A percentile compares a stretch with the other conserved stretches of the same genome.
Conservation (phyloP, 257 asterid genomes). For the Scutellaria minor region DNA sequence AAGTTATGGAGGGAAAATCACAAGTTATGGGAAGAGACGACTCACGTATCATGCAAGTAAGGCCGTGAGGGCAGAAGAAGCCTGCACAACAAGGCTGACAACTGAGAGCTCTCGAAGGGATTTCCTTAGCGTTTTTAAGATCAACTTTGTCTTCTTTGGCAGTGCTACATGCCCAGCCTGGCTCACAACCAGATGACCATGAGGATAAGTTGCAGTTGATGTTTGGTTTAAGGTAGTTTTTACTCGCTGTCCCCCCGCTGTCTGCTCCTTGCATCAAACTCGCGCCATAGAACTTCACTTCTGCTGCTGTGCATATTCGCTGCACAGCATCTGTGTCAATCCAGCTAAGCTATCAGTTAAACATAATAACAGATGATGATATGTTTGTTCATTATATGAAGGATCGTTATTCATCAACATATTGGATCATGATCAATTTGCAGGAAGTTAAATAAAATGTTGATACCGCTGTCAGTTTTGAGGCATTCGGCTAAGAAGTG, state of each 20-base stretch:
- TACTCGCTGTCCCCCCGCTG: slow-evolving; percentile 39
- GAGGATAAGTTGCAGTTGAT: slow-evolving; percentile 80
- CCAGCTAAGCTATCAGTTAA: slow-evolving; percentile 3
- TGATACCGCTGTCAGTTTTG: slow-evolving; percentile 53
- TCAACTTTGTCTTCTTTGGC: slow-evolving; percentile 52
- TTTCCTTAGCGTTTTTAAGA: slow-evolving; percentile 59
- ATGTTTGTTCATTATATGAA: no score
- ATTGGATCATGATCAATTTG: no score
- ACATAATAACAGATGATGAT: background rate
- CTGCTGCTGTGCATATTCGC: slow-evolving; percentile 94
- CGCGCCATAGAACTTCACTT: slow-evolving; percentile 62
- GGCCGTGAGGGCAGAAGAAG: slow-evolving; percentile 97
- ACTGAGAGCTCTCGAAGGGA: slow-evolving; percentile 58
- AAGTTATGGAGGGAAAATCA: background rate
- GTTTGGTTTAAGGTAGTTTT: slow-evolving; percentile 69
- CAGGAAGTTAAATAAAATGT: background rate
- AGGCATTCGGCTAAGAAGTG: slow-evolving; percentile 66
- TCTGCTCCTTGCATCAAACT: slow-evolving; percentile 47
- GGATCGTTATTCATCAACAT: no score
- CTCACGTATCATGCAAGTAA: slow-evolving; percentile 99
- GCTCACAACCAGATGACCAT: slow-evolving; percentile 91
- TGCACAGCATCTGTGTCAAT: slow-evolving; percentile 59
- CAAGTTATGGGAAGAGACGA: slow-evolving; percentile 29
- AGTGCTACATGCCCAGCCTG: slow-evolving; percentile 95
- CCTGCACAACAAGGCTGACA: slow-evolving; percentile 91